Percentiles rank a stretch among this genome's conserved stretches.
phyloP scores from a whole-genome alignment of 73 alveolate species.

The Paramecium bursaria region DNA sequence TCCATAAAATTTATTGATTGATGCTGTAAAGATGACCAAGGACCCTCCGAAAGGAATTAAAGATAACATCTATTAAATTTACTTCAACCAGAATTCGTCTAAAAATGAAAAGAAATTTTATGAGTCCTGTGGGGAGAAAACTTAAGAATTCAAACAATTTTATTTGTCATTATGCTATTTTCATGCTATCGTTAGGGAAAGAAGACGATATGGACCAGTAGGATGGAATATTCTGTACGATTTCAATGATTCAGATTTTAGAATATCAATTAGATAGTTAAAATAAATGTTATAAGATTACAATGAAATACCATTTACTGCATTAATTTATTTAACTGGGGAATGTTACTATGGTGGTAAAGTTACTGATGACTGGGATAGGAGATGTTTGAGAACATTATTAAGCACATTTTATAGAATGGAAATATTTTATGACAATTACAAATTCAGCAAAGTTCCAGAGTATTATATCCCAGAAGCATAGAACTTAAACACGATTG shows the following conservation, averaged over 20 bases:
- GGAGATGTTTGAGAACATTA: constrained; percentile 90
- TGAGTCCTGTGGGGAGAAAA: constrained; percentile 77
- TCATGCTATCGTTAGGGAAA: constrained; percentile 96
- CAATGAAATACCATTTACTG: constrained; percentile 91
- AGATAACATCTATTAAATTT: constrained; percentile 81
- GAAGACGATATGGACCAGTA: constrained; percentile 98
- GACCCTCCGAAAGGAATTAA: constrained; percentile 96
- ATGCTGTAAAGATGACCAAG: constrained; percentile 90
- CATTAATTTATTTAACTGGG: constrained; percentile 91
- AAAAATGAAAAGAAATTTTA: constrained; percentile 80
- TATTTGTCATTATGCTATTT: constrained; percentile 82
- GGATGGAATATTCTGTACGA: constrained; percentile 97
- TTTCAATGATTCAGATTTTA: constrained; percentile 90
- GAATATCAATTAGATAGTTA: constrained; percentile 90
- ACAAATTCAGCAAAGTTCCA: constrained; percentile 78
- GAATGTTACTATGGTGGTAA: constrained; percentile 98
- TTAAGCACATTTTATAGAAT: constrained; percentile 85
- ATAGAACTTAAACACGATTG: constrained; percentile 77
- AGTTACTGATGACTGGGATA: constrained; percentile 98
- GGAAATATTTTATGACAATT: constrained; percentile 80
- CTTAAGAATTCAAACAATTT: constrained; percentile 76
- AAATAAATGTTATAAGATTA: constrained; percentile 89
- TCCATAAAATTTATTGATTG: constrained; percentile 96
- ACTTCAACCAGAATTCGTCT: constrained; percentile 76
- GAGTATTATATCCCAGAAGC: constrained; percentile 90